Evolutionary conservation across 1,284 basidiomycete species (phyloP).

Genomic region (Amylostereum areolatum): DNA sequence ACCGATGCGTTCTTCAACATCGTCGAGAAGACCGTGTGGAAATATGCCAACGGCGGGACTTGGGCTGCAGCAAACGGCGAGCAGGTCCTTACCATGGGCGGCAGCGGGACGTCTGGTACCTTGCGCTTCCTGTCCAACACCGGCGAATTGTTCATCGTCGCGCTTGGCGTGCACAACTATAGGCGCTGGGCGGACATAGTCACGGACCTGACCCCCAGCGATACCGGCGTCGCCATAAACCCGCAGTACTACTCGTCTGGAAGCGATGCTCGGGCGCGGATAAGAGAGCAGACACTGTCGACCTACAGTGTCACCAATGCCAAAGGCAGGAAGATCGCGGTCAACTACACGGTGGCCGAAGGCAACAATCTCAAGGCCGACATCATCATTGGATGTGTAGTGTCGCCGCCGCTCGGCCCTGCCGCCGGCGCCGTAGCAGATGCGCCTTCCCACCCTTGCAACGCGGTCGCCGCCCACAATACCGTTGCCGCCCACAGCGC

Average conservation of each 20-base stretch:
- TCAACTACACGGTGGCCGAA: constrained; percentile 18
- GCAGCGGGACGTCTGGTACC: constrained; percentile 32
- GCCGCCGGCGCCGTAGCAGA: no score
- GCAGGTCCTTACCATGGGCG: constrained; percentile 24
- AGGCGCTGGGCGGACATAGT: constrained; percentile 33
- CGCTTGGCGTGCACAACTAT: constrained; percentile 34
- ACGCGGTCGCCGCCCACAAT: no score
- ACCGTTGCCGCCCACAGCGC: no score
- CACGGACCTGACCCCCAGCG: constrained; percentile 16
- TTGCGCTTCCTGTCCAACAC: constrained; percentile 26
- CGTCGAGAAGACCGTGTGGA: constrained; percentile 26
- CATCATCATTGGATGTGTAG: constrained; percentile 17
- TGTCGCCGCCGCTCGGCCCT: no score
- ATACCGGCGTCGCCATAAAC: constrained; percentile 23
- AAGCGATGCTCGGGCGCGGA: not conserved
- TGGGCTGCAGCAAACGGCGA: constrained; percentile 28
- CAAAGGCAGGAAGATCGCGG: constrained; percentile 14
- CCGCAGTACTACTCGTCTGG: constrained; percentile 23
- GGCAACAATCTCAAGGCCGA: constrained; percentile 21
- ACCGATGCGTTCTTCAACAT: constrained; percentile 22
- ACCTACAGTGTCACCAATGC: constrained; percentile 15
- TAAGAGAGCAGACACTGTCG: constrained; percentile 19
- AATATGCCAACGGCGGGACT: constrained; percentile 28
- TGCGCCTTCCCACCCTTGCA: no score
- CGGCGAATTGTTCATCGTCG: constrained; percentile 26